A percentile compares a stretch with the other conserved stretches of the same genome.
These are phyloP conservation scores for Penicillium sp. DNA, from an alignment of 2,329 filamentous ascomycete genomes.

Conservation along the genomic window DNA sequence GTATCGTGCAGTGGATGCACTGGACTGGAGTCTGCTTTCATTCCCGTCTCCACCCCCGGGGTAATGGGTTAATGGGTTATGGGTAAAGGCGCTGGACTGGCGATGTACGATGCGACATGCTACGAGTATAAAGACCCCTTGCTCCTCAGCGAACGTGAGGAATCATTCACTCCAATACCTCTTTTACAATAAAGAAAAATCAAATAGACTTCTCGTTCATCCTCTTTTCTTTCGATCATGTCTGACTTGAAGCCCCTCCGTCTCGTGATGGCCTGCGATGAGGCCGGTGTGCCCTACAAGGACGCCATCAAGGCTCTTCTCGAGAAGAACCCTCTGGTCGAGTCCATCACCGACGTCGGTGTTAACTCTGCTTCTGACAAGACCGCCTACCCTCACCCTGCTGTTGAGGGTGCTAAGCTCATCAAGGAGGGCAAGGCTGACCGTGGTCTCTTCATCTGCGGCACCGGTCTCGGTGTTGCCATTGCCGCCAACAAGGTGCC, in stretches of 20 bases:
- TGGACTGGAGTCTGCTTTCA: neutral
- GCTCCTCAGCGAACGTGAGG: neutral
- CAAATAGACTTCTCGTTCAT: conserved; percentile 1
- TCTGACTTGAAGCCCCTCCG: conserved; percentile 47
- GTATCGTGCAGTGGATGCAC: neutral
- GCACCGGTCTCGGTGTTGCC: conserved; percentile 81
- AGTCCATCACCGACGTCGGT: conserved; percentile 70
- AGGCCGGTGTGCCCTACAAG: conserved; percentile 77
- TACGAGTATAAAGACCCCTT: neutral
- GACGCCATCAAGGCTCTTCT: conserved; percentile 72
- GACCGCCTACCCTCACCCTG: conserved; percentile 77
- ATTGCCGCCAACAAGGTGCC: conserved; percentile 87
- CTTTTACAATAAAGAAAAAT: neutral
- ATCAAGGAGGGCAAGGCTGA: conserved; percentile 58
- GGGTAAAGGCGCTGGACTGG: no score
- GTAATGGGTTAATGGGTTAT: neutral
- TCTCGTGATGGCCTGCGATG: conserved; percentile 64
- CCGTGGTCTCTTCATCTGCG: conserved; percentile 75
- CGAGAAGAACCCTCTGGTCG: conserved; percentile 64
- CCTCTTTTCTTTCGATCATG: conserved; percentile 22
- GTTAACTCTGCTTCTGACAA: conserved; percentile 66
- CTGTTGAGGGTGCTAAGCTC: conserved; percentile 65
- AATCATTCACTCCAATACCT: neutral
- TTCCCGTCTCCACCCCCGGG: conserved; percentile 15
- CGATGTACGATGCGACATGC: no score